These are phyloP conservation scores for Aspergillus spinulosporus DNA, from an alignment of 2,329 filamentous ascomycete species.

Conservation along the genomic window DNA sequence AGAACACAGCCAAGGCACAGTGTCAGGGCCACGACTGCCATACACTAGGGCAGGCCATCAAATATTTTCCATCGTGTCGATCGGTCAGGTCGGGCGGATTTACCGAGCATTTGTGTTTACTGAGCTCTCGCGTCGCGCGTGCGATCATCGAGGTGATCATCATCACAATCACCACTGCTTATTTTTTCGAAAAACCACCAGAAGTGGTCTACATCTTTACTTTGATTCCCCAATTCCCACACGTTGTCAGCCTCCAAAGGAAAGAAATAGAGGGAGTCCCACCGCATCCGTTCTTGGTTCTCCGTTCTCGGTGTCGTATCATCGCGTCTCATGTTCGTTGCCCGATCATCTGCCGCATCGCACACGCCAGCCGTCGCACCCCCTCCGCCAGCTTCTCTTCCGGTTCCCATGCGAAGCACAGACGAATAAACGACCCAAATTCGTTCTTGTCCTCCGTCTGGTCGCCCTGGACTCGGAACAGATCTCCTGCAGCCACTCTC, in stretches of 20 bases:
- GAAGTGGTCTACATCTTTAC: neutral
- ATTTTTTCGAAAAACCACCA: neutral
- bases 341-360: conserved; percentile 17
- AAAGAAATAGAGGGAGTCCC: too few relatives aligned
- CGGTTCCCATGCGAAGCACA: conserved; percentile 74
- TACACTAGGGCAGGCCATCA: neutral
- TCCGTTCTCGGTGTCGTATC: neutral
- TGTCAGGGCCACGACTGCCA: neutral
- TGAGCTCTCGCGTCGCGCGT: neutral
- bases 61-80: neutral
- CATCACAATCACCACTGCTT: neutral
- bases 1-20: neutral
- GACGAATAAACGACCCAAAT: conserved; percentile 62
- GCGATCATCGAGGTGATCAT: neutral
- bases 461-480: conserved; percentile 68
- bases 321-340: neutral
- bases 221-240: neutral
- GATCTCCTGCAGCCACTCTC: conserved; percentile 65
- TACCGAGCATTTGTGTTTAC: too few relatives aligned
- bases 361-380: conserved; percentile 59
- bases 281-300: neutral
- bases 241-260: neutral
- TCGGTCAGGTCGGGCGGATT: neutral
- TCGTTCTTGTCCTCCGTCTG: conserved; percentile 48
- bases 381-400: conserved; percentile 67